phyloP scores from a whole-genome alignment of 495 filamentous ascomycete species.

The Rusavskia elegans region DNA sequence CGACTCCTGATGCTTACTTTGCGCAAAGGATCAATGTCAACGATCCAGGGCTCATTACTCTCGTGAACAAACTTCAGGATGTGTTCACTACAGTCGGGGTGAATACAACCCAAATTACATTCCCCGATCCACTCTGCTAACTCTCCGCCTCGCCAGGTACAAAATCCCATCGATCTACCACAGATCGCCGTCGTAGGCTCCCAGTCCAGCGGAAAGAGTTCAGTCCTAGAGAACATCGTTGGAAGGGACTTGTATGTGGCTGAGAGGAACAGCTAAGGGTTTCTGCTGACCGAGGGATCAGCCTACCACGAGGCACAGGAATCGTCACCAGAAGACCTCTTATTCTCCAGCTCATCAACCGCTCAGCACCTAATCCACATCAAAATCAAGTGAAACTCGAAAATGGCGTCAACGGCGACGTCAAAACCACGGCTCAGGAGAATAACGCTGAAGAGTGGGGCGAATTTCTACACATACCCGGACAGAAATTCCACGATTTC shows the following conservation, averaged over 20 bases:
- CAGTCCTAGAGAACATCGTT: slow-evolving; percentile 98
- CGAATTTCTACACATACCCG: slow-evolving; percentile 96
- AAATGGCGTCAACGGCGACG: slow-evolving; percentile 56
- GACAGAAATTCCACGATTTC: slow-evolving; percentile 97
- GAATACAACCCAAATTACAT: slow-evolving; percentile 24
- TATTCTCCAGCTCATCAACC: slow-evolving; percentile 96
- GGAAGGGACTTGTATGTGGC: slow-evolving; percentile 85
- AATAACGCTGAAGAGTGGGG: slow-evolving; percentile 94
- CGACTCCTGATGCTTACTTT: slow-evolving; percentile 2
- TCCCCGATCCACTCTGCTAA: slow-evolving; percentile 1
- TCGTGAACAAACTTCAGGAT: slow-evolving; percentile 99
- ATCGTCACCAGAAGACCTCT: slow-evolving; percentile 95
- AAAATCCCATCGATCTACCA: slow-evolving; percentile 98
- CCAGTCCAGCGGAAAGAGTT: slow-evolving; percentile 98
- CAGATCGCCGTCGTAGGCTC: slow-evolving; percentile 98
- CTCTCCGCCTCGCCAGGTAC: slow-evolving; percentile 29
- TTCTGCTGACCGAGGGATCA: slow-evolving; percentile 22
- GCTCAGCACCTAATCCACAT: slow-evolving; percentile 30
- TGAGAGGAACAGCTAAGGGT: slow-evolving; percentile 8
- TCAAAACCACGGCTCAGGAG: slow-evolving; percentile 61
- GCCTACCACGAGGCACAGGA: slow-evolving; percentile 91
- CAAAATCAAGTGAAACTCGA: slow-evolving; percentile 32
- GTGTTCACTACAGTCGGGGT: slow-evolving; percentile 97
- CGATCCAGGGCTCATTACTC: slow-evolving; percentile 67
- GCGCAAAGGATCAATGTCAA: slow-evolving; percentile 58